Evolutionary conservation across 306 rosid species (phyloP).

Genomic region (Ochetophila trinervis): DNA sequence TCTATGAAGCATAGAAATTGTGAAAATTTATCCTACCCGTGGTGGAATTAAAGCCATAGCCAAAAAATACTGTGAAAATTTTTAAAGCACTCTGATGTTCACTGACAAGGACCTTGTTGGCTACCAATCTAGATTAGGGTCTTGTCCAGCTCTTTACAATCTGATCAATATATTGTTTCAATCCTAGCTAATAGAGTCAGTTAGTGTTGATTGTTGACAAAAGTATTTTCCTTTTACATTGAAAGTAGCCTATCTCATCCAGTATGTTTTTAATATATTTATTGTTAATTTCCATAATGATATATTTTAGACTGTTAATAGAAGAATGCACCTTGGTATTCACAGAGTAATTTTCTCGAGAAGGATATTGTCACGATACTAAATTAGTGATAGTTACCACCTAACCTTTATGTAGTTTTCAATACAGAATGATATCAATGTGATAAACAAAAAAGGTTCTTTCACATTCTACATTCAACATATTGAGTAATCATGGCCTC

Average conservation of each 20-base stretch:
- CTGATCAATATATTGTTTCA: not conserved
- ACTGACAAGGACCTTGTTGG: not conserved
- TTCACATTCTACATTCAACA: too few relatives aligned
- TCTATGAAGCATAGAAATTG: too few relatives aligned
- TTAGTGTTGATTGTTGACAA: not conserved
- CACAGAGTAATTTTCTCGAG: not conserved
- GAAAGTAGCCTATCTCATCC: not conserved
- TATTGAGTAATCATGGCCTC: too few relatives aligned
- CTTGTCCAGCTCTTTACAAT: not conserved
- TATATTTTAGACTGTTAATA: not conserved
- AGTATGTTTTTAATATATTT: not conserved
- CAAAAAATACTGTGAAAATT: too few relatives aligned
- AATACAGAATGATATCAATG: not conserved
- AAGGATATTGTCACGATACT: not conserved
- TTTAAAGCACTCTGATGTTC: too few relatives aligned
- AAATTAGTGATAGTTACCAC: not conserved
- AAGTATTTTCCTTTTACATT: not conserved
- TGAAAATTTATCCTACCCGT: too few relatives aligned
- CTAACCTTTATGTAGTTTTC: not conserved
- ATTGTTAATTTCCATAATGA: not conserved
- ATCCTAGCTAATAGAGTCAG: not conserved
- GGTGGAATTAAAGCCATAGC: too few relatives aligned
- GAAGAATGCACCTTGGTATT: not conserved
- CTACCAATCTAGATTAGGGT: not conserved
- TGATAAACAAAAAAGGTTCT: too few relatives aligned